These are phyloP conservation scores for Lepidium campestre DNA, from an alignment of 441 rosid species.

Conservation along the genomic window DNA sequence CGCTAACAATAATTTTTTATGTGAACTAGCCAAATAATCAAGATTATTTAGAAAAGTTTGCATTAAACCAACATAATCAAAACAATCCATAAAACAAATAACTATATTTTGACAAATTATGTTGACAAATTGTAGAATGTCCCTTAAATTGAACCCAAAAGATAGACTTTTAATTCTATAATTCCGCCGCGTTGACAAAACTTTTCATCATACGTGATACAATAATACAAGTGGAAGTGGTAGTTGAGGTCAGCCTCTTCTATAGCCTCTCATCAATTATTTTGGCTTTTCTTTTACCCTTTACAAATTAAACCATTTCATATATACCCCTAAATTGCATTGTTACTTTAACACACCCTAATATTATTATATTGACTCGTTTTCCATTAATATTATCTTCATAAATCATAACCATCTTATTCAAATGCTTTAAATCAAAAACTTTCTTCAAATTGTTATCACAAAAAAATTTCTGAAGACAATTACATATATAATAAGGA, in stretches of 20 bases:
- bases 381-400: background rate
- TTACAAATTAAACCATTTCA: background rate
- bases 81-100: background rate
- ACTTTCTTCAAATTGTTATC: background rate
- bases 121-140: background rate
- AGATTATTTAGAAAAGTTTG: too few species aligned
- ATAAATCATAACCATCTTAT: background rate
- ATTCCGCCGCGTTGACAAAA: conserved; percentile 20
- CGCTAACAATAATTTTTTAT: too few species aligned
- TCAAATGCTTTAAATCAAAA: background rate
- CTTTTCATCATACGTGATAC: background rate
- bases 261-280: conserved; percentile 2
- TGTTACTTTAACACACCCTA: background rate
- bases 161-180: conserved; percentile 7
- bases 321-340: background rate
- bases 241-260: conserved; percentile 17
- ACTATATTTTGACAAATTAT: background rate
- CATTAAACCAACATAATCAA: background rate
- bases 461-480: background rate
- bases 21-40: too few species aligned
- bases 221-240: conserved; percentile 17
- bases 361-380: background rate
- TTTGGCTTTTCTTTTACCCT: background rate
- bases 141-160: background rate
- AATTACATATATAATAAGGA: background rate